Evolutionary conservation across 805 yeast species (phyloP).

Genomic region (Yarrowia osloensis): DNA sequence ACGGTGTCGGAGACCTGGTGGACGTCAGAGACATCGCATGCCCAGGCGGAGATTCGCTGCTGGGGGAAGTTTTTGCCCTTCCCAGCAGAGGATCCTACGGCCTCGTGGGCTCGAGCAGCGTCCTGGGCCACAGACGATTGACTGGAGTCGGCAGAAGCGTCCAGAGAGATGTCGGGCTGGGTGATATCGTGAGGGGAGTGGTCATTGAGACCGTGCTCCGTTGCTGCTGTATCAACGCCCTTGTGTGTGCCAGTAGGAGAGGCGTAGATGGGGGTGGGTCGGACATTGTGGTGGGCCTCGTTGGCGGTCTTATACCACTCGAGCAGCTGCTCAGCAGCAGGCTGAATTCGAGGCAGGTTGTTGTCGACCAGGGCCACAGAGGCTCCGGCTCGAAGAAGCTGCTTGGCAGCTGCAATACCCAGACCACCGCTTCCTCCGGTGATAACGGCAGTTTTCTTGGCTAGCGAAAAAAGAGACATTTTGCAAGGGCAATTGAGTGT

Average conservation of each 20-base stretch:
- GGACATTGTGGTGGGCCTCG: constrained; percentile 12
- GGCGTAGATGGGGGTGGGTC: constrained; percentile 10
- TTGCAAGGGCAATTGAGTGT: not conserved
- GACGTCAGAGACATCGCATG: constrained; percentile 71
- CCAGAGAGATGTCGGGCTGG: constrained; percentile 5
- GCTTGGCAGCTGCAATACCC: constrained; percentile 63
- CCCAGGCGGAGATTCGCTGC: constrained; percentile 55
- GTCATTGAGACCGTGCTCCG: not conserved
- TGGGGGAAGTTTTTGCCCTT: constrained; percentile 31
- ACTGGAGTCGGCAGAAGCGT: constrained; percentile 14
- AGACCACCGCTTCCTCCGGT: constrained; percentile 86
- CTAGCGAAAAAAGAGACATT: constrained; percentile 36
- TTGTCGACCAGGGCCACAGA: constrained; percentile 72
- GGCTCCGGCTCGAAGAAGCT: constrained; percentile 74
- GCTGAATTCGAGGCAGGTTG: constrained; percentile 59
- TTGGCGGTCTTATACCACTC: constrained; percentile 48
- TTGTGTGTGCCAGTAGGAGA: not conserved
- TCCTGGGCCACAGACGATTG: not conserved
- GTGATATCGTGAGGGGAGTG: not conserved
- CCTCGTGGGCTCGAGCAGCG: constrained; percentile 25
- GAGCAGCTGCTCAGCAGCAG: constrained; percentile 53
- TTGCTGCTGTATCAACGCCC: not conserved
- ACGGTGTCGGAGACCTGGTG: constrained; percentile 59
- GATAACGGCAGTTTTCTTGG: constrained; percentile 65
- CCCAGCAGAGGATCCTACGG: not conserved